Percentiles rank a stretch among this genome's conserved stretches.
These are phyloP conservation scores for Achaetomiella virescens DNA, from an alignment of 495 filamentous ascomycete species.

Conservation along the genomic window DNA sequence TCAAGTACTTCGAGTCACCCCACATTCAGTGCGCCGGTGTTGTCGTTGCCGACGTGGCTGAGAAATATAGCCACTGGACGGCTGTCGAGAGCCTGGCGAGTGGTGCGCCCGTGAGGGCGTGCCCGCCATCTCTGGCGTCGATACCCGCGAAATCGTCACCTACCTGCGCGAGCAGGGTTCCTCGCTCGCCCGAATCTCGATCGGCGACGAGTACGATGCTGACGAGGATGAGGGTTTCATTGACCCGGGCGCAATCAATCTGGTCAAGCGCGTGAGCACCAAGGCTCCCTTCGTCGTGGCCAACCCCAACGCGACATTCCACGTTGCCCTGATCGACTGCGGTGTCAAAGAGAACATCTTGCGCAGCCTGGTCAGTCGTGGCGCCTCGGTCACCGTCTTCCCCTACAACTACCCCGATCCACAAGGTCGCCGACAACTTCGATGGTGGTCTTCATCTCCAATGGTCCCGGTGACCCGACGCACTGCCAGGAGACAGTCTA, in stretches of 20 bases:
- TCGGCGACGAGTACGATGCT: constrained; percentile 97
- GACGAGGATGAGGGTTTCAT: constrained; percentile 95
- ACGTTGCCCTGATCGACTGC: constrained; percentile 94
- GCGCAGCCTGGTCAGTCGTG: constrained; percentile 81
- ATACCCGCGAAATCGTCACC: constrained; percentile 94
- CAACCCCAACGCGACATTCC: constrained; percentile 69
- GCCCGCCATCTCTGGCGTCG: constrained; percentile 92
- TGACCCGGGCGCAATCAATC: constrained; percentile 92
- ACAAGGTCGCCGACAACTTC: constrained; percentile 96
- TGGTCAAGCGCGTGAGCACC: constrained; percentile 91
- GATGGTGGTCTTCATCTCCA: constrained; percentile 97
- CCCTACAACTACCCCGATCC: constrained; percentile 94
- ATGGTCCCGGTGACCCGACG: constrained; percentile 95
- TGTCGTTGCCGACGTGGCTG: constrained; percentile 89
- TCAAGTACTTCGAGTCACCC: constrained; percentile 93
- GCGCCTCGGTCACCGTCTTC: constrained; percentile 83
- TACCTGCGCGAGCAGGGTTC: constrained; percentile 92
- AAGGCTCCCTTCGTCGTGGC: constrained; percentile 95
- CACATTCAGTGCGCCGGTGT: constrained; percentile 94
- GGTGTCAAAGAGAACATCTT: constrained; percentile 99
- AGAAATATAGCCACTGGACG: constrained; percentile 96
- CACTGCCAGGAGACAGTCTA: constrained; percentile 91
- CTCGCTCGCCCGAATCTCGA: constrained; percentile 87
- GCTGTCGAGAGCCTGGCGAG: constrained; percentile 85
- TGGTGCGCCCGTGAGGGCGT: constrained; percentile 97